A percentile compares a stretch with the other conserved stretches of the same genome.
These are phyloP conservation scores for Wickerhamiella domercqiae DNA, from an alignment of 805 yeast species.

Conservation along the genomic window DNA sequence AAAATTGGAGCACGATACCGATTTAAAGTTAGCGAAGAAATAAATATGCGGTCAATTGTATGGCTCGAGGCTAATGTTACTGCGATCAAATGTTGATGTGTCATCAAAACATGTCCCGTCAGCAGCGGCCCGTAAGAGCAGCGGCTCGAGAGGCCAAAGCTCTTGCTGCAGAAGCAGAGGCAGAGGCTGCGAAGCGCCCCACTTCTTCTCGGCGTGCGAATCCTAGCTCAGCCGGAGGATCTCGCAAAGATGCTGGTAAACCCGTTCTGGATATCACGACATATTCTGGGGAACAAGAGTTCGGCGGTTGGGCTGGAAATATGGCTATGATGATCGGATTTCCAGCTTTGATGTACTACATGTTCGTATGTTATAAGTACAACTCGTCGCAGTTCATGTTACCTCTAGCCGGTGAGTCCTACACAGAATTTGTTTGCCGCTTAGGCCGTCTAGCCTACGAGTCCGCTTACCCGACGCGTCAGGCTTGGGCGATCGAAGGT, in stretches of 20 bases:
- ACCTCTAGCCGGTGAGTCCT: slow-evolving; percentile 42
- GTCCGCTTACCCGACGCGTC: slow-evolving; percentile 29
- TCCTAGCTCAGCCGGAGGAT: too few relatives aligned
- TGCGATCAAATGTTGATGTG: too few relatives aligned
- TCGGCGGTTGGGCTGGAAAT: slow-evolving; percentile 88
- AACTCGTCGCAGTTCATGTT: slow-evolving; percentile 59
- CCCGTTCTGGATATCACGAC: slow-evolving; percentile 16
- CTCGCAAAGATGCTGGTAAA: too few relatives aligned
- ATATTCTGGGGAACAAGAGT: slow-evolving; percentile 34
- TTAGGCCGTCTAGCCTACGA: slow-evolving; percentile 30
- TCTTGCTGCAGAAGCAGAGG: background rate
- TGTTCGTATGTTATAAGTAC: slow-evolving; percentile 83
- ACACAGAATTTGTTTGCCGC: slow-evolving; percentile 31
- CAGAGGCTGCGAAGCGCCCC: too few relatives aligned
- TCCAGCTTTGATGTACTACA: slow-evolving; percentile 87
- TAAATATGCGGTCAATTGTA: too few relatives aligned
- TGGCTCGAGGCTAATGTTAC: too few relatives aligned
- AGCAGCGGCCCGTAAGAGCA: too few relatives aligned
- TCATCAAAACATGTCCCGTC: too few relatives aligned
- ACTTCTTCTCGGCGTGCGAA: too few relatives aligned
- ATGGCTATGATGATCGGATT: slow-evolving; percentile 83
- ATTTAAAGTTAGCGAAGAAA: too few relatives aligned
- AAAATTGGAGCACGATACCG: background rate
- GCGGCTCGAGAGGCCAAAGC: too few relatives aligned
- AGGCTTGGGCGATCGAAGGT: slow-evolving; percentile 58